Conservation (phyloP, 2,329 filamentous ascomycete genomes). For the Aplosporella prunicola region DNA sequence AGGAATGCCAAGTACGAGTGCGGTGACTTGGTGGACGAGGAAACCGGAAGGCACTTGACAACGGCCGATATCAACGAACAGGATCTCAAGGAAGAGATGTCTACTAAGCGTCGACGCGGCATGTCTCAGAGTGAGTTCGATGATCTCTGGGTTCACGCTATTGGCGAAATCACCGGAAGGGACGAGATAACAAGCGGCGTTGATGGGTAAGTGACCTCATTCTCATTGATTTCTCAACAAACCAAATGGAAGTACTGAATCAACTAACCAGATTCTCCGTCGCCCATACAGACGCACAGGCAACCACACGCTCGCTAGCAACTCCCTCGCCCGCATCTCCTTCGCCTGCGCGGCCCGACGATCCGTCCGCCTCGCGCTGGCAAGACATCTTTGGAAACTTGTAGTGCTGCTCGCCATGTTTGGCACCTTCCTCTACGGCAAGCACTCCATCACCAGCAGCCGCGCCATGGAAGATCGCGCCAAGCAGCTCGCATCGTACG, state of each 20-base stretch:
- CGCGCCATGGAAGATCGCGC: conserved; percentile 60
- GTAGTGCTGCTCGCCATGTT: conserved; percentile 46
- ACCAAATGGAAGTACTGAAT: conserved; percentile 7
- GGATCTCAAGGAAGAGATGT: conserved; percentile 68
- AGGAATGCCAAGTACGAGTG: conserved; percentile 86
- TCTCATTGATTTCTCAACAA: conserved; percentile 13
- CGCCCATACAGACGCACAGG: conserved; percentile 62
- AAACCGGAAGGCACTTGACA: conserved; percentile 49
- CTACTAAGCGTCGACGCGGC: conserved; percentile 52
- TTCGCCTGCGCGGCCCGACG: conserved; percentile 71
- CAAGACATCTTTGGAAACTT: conserved; percentile 81
- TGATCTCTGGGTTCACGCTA: conserved; percentile 67
- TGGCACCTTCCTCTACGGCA: conserved; percentile 46
- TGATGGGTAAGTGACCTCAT: conserved; percentile 48
- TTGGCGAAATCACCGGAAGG: conserved; percentile 57
- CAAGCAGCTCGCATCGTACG: conserved; percentile 75
- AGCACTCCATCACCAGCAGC: conserved; percentile 52
- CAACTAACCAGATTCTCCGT: conserved; percentile 80
- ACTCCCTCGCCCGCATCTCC: conserved; percentile 84
- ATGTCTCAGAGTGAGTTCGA: conserved; percentile 81
- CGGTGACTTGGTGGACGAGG: conserved; percentile 57
- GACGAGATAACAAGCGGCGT: conserved; percentile 51
- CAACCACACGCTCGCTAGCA: conserved; percentile 62
- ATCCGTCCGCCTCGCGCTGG: conserved; percentile 70
- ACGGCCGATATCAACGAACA: conserved; percentile 58